phyloP scores from a whole-genome alignment of 83 land plant genomes.

The Isoetes engelmannii region DNA sequence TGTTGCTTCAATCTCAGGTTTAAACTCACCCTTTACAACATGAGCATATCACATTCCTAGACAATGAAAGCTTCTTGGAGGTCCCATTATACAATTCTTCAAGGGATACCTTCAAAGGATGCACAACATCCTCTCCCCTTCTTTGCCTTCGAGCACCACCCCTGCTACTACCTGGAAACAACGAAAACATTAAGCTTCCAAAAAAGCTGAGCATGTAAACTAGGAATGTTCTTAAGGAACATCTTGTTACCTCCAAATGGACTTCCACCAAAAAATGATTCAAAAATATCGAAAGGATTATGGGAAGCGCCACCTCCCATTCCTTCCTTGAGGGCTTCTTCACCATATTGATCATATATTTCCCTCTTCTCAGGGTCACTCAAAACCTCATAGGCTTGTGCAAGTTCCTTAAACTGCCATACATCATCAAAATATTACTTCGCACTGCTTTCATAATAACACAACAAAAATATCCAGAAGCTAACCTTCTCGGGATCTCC shows the following conservation, averaged over 20 bases:
- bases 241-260: conserved; percentile 52
- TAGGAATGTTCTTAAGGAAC: background rate
- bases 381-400: conserved; percentile 78
- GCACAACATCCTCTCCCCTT: conserved; percentile 76
- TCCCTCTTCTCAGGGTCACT: conserved; percentile 83
- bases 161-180: conserved; percentile 42
- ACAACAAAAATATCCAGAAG: background rate
- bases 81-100: conserved; percentile 71
- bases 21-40: conserved; percentile 44
- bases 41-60: conserved; percentile 53
- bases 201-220: conserved; percentile 10
- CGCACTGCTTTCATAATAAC: too few relatives aligned
- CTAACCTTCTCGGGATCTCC: conserved; percentile 58
- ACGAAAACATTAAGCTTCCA: background rate
- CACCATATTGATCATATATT: conserved; percentile 71
- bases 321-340: conserved; percentile 80
- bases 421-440: background rate
- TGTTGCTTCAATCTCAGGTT: background rate
- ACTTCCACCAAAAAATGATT: conserved; percentile 70
- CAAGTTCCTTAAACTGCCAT: conserved; percentile 66
- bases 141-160: conserved; percentile 44
- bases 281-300: conserved; percentile 72
- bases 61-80: conserved; percentile 64
- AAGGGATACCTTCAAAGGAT: conserved; percentile 70
- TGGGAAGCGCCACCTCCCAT: conserved; percentile 73